Base-by-base conservation (phyloP, 495 filamentous ascomycete genomes). In the Lichenothelia convexa region DNA sequence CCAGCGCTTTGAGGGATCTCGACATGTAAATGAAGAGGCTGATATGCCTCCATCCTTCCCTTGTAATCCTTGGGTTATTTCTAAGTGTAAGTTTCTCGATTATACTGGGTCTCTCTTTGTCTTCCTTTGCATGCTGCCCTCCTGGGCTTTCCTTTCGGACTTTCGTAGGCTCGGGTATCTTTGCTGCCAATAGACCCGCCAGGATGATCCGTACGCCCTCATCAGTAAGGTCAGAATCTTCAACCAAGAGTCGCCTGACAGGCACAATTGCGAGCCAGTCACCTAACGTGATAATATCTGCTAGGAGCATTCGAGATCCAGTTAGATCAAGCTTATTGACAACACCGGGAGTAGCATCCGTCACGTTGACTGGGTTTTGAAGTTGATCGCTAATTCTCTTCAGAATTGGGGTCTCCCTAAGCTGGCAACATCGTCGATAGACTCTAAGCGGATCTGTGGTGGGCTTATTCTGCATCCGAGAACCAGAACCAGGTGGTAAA, bases 221-320 rank as follows among this genome's bases (percentile, higher is more conserved):
- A 49, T 95, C 84, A 1, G 71, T 80, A 30, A 97, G 59, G 4
- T 78, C 75, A 47, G 84, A 89, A 45, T 85, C 78, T 46, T 93
- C 87, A 21, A 97, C 59, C 5, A 84, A 64, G 1, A 97, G 54
- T 38, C 84, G 78, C 42, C 75, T 78, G 4, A 97, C 73, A 0
- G 89, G 87, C 5, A 95, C 89, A 3, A 97, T 70, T 11, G 89
- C 89, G 18, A 97, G 64, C 63, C 87, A 97, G 50, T 97, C 89
- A 35, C 83, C 78, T 16, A 97, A 64, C 0, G 87, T 91, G 18
- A 83, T 58, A 21, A 91, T 61, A 53, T 97, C 89, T 9, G 79
- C 63, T 17, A 86, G 58, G 30, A 79, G 73, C 65, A 95, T 72
- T 46, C 73, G 75, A 44, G 85, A 92, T 21, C 77, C 78, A 6